Evolutionary conservation across 2,329 filamentous ascomycete species (phyloP), one percentile per base, ranked within the genome.

Genomic region (Claviceps sp.): DNA sequence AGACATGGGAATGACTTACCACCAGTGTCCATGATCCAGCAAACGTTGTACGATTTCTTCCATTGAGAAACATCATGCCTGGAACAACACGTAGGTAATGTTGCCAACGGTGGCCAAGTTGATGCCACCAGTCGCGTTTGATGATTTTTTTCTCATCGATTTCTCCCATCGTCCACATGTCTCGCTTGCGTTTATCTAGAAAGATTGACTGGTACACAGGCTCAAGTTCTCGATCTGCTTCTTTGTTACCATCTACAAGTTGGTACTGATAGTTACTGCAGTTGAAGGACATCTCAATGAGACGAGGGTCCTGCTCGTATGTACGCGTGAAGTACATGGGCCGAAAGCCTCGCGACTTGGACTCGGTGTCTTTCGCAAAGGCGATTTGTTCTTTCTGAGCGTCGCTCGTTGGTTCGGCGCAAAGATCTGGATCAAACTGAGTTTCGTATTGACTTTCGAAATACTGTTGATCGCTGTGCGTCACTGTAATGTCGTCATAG

Each of bases 221-320:
- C 50, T 77, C 71, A 26, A 78, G 73, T 50, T 56, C 54, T 5
- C 53, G 53, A 0, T 40, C 39, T 24, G 60, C 42, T 1, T 57
- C 40, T 10, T 54, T 48, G 17, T 60, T 61, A 0, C 62, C 61
- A 19, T 64, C 63, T 1, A 80, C 79, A 56, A 89, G 84, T 61
- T 88, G 84, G 45, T 81, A 75, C 62, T 89, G 84, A 65, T 88
- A 87, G 62, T 87, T 85, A 40, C 81, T 84, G 67, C 82, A 85
- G 64, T 89, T 83, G 65, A 87, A 89, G 52, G 77, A 83, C 81
- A 84, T 84, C 62, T 84, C 80, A 7, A 84, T 75, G 59, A 80
- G 77, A 2, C 69, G 75, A 1, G 72, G 70, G 57, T 82, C 75
- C 14, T 73, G 54, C 0, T 70, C 65, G 61, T 84, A 84, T 50